A percentile compares a stretch with the other conserved stretches of the same genome.
These are phyloP conservation scores for Blepharisma japonicum DNA, from an alignment of 73 alveolate genomes.

Conservation along the genomic window DNA sequence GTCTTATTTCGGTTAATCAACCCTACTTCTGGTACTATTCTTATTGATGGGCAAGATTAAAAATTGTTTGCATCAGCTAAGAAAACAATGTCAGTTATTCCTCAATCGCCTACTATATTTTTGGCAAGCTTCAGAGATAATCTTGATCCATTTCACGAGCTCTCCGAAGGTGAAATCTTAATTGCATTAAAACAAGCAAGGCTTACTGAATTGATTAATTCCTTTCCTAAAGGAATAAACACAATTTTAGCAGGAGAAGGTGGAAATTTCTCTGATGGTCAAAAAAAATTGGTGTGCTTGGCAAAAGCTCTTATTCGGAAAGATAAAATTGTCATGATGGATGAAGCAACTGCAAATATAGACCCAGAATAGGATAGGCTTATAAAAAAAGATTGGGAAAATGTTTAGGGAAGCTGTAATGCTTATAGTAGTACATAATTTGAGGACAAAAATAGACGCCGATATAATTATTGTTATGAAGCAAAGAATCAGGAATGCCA, in stretches of 20 bases:
- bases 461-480: conserved; percentile 60
- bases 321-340: conserved; percentile 54
- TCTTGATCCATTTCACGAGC: conserved; percentile 70
- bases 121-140: conserved; percentile 66
- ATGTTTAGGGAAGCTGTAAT: conserved; percentile 50
- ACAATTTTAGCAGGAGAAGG: conserved; percentile 53
- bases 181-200: conserved; percentile 39
- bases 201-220: conserved; percentile 36
- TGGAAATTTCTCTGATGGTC: conserved; percentile 51
- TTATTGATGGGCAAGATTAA: conserved; percentile 58
- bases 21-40: conserved; percentile 48
- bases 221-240: conserved; percentile 1
- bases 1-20: conserved; percentile 70
- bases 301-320: conserved; percentile 59
- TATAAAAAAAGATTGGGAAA: conserved; percentile 42
- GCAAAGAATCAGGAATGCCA: background rate
- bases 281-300: conserved; percentile 56
- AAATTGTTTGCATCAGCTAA: conserved; percentile 43
- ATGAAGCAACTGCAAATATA: conserved; percentile 58
- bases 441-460: conserved; percentile 44
- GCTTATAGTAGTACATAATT: conserved; percentile 60
- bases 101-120: conserved; percentile 70
- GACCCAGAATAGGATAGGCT: conserved; percentile 56
- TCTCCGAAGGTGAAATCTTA: conserved; percentile 45
- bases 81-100: conserved; percentile 62